A percentile compares a stretch with the other conserved stretches of the same genome.
Evolutionary conservation across 306 rosid species (phyloP).

Genomic region (Quercus dentata): DNA sequence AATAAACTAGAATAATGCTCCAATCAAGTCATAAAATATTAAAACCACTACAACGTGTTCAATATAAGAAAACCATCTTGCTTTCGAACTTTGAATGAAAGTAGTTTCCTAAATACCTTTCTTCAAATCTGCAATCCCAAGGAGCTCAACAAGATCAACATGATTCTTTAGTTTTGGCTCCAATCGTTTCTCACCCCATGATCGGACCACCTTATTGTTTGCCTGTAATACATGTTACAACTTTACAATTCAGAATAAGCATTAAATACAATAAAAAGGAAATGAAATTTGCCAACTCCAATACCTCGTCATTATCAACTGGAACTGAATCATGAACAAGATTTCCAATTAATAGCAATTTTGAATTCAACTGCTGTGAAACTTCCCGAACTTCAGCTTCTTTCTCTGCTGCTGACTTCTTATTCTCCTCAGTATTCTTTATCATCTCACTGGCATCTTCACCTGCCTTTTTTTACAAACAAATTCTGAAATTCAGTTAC

Average conservation of each 20-base stretch:
- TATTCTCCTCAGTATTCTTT: conserved; percentile 58
- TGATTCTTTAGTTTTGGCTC: conserved; percentile 89
- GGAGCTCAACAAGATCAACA: conserved; percentile 81
- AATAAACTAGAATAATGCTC: background rate
- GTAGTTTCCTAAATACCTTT: conserved; percentile 41
- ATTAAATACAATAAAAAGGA: background rate
- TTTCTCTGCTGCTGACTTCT: conserved; percentile 59
- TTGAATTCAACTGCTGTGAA: conserved; percentile 42
- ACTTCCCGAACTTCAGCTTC: conserved; percentile 75
- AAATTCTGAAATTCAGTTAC: background rate
- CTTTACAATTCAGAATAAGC: background rate
- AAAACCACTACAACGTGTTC: background rate
- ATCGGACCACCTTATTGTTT: conserved; percentile 66
- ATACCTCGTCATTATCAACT: conserved; percentile 72
- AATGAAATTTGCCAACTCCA: background rate
- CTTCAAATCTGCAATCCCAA: conserved; percentile 67
- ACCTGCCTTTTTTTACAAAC: conserved; percentile 33
- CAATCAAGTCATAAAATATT: background rate
- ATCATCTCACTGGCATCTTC: conserved; percentile 58
- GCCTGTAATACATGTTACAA: conserved; percentile 38
- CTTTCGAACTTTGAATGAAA: background rate
- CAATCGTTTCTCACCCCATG: conserved; percentile 80
- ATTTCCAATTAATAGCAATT: conserved; percentile 76
- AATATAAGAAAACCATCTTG: background rate
- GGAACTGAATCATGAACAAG: conserved; percentile 93